A percentile compares a stretch with the other conserved stretches of the same genome.
Conservation (phyloP, 2,329 filamentous ascomycete genomes). For the Colletotrichum sojae region DNA sequence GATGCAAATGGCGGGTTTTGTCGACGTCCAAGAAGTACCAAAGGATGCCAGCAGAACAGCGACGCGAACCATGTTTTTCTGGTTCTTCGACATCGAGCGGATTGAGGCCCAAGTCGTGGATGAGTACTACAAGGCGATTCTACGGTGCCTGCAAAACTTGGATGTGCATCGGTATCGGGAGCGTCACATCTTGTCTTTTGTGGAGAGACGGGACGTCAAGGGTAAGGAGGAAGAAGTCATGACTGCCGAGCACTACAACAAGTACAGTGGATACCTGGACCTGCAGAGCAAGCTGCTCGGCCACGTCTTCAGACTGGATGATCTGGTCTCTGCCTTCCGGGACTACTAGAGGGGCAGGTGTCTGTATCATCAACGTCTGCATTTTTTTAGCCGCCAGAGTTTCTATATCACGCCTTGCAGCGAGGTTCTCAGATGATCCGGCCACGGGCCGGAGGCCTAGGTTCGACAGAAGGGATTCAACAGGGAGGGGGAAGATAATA, state of each 20-base stretch:
- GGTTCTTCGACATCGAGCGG: constrained; percentile 87
- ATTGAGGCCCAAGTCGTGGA: constrained; percentile 80
- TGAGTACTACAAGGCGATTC: constrained; percentile 90
- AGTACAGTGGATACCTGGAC: constrained; percentile 71
- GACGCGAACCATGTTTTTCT: constrained; percentile 89
- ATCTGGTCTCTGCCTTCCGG: constrained; percentile 84
- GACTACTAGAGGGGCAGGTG: constrained; percentile 66
- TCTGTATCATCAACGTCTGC: not conserved
- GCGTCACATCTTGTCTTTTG: constrained; percentile 81
- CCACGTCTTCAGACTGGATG: constrained; percentile 86
- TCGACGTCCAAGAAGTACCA: constrained; percentile 95
- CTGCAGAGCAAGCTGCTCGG: constrained; percentile 81
- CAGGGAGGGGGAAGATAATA: constrained; percentile 23
- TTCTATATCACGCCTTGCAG: not conserved
- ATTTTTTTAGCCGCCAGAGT: not conserved
- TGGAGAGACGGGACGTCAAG: constrained; percentile 87
- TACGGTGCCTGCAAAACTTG: constrained; percentile 85
- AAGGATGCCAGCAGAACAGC: constrained; percentile 87
- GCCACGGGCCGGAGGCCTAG: not conserved
- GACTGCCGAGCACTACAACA: constrained; percentile 78
- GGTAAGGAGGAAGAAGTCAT: constrained; percentile 87
- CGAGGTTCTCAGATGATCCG: not conserved
- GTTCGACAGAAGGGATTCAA: constrained; percentile 9
- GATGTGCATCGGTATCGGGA: constrained; percentile 81
- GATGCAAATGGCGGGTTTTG: constrained; percentile 88